Evolutionary conservation across 257 asterid genomes (phyloP).

Genomic region (Fraxinus americana): DNA sequence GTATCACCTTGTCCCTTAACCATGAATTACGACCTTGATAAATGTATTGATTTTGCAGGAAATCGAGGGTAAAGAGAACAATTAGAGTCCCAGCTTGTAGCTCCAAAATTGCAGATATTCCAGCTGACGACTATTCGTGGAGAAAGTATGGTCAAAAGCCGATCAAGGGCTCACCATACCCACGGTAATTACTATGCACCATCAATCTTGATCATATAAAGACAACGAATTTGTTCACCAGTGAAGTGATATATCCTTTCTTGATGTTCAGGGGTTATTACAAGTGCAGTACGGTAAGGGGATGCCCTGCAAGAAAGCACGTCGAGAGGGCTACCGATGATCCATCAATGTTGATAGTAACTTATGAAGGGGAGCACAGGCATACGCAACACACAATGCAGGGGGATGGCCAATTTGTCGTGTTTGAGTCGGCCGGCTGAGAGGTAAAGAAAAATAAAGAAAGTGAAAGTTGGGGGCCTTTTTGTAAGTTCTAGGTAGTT

Average conservation of each 20-base stretch:
- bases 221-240: neutral
- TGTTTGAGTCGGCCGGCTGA: slow-evolving; percentile 41
- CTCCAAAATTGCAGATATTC: slow-evolving; percentile 69
- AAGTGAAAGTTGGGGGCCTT: slow-evolving; percentile 1
- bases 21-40: too few species aligned
- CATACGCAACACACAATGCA: slow-evolving; percentile 48
- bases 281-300: slow-evolving; percentile 68
- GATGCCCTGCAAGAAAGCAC: slow-evolving; percentile 88
- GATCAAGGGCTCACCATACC: slow-evolving; percentile 83
- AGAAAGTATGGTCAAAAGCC: slow-evolving; percentile 88
- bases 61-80: slow-evolving; percentile 48
- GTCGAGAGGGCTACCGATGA: slow-evolving; percentile 86
- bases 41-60: slow-evolving; percentile 40
- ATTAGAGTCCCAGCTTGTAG: slow-evolving; percentile 74
- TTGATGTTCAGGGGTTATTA: slow-evolving; percentile 66
- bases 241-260: neutral
- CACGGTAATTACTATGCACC: slow-evolving; percentile 61
- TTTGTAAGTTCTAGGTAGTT: slow-evolving; percentile 39
- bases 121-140: slow-evolving; percentile 74
- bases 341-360: slow-evolving; percentile 71
- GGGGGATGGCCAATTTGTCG: slow-evolving; percentile 43
- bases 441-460: neutral
- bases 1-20: too few species aligned
- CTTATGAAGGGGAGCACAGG: slow-evolving; percentile 82
- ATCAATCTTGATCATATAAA: neutral